Conservation (phyloP, 2,329 filamentous ascomycete genomes). For the Lecanicillium sp. region DNA sequence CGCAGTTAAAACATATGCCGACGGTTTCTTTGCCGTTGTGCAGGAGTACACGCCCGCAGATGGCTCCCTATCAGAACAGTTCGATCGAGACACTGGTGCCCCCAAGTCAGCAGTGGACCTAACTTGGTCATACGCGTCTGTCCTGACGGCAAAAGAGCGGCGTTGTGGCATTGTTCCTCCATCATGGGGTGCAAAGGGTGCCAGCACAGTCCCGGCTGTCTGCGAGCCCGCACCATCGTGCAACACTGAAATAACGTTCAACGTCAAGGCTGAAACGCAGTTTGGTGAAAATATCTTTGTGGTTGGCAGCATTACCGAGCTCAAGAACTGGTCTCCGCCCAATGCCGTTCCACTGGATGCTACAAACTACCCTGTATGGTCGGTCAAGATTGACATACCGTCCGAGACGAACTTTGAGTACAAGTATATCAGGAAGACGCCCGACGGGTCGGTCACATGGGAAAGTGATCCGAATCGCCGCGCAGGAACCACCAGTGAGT, state of each 20-base stretch:
- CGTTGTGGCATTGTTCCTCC: conserved; percentile 35
- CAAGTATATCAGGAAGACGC: conserved; percentile 57
- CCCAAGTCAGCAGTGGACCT: conserved; percentile 58
- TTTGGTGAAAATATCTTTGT: conserved; percentile 60
- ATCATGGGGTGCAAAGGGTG: conserved; percentile 21
- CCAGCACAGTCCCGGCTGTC: conserved; percentile 2
- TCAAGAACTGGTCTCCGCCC: conserved; percentile 55
- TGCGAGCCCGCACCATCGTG: conserved; percentile 30
- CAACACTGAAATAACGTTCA: conserved; percentile 48
- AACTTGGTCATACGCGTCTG: conserved; percentile 66
- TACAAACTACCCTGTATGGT: conserved; percentile 63
- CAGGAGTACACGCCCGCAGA: conserved; percentile 52
- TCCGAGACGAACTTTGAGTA: conserved; percentile 54
- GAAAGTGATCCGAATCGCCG: conserved; percentile 51
- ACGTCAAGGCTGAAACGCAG: conserved; percentile 46
- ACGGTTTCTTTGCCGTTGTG: conserved; percentile 54
- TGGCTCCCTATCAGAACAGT: conserved; percentile 62
- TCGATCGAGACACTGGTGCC: conserved; percentile 39
- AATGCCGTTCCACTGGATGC: conserved; percentile 52
- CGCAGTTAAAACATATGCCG: conserved; percentile 50
- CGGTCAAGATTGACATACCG: conserved; percentile 42
- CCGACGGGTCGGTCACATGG: conserved; percentile 51
- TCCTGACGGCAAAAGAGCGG: conserved; percentile 53
- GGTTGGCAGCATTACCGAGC: conserved; percentile 46
- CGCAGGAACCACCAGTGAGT: too few relatives aligned